Base-by-base conservation (phyloP, 1,284 basidiomycete genomes). In the Microbotryum silenes-acaulis region DNA sequence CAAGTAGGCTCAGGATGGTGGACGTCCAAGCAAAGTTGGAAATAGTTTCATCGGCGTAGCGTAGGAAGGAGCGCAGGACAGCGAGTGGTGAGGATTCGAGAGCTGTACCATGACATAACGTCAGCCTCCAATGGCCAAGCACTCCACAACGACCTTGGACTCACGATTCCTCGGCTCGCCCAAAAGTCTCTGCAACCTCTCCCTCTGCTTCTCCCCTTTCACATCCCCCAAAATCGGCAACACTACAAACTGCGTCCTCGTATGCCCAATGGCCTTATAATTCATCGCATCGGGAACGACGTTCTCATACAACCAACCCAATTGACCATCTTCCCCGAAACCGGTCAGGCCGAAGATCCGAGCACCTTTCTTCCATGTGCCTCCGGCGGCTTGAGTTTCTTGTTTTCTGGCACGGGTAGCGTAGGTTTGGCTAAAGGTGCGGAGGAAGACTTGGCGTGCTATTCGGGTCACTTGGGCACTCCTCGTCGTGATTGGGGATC, bases 261-360 rank as follows among this genome's bases (percentile, higher is more conserved):
- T 37, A 6, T 33, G 42, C 8, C 52, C n/a, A 8, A 29, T 44
- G 5, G 56, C 50, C 21, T 53, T 45, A 44, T 64, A 54, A 6
- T 47, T 21, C 23, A 60, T 51, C 7, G 29, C 18, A 27, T 56
- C 52, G 0, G 62, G 62, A 9, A 33, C 2, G 6, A 54, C 60
- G 37, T 52, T 57, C 62, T 63, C 58, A 47, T n/a, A 63, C 20
- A 57, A 47, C 29, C 48, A 60, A 1, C 54, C 62, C 21, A 51
- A 31, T 5, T 63, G 47, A 37, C 31, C n/a, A 7, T 31, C 53
- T 5, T 33, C 54, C 21, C 42, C 53, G 8, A 60, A 31, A 6
- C 27, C 48, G 3, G 37, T 45, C 20, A 52, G 42, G 6, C 56
- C 61, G 9, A 51, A 29, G 14, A 56, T n/a, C 5, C 42, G 50